These are phyloP conservation scores for Podaxis mareebaensis DNA, from an alignment of 768 basidiomycete species.

Conservation along the genomic window DNA sequence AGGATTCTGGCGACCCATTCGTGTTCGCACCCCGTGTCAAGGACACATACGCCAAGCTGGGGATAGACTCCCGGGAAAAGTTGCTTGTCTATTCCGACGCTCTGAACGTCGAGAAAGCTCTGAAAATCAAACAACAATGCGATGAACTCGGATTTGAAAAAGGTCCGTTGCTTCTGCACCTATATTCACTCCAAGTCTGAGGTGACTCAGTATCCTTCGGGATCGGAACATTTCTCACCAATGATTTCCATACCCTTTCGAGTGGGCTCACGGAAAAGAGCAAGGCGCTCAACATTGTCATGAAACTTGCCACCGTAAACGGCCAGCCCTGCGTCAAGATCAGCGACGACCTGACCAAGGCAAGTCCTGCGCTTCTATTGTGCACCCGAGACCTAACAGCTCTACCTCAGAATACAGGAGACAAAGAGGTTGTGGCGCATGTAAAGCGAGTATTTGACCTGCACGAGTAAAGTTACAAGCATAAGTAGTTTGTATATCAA, in stretches of 20 bases:
- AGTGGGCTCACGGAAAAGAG: slow-evolving; percentile 54
- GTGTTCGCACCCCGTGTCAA: slow-evolving; percentile 76
- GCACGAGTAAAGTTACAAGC: not conserved
- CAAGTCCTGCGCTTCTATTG: slow-evolving; percentile 20
- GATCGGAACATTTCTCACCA: slow-evolving; percentile 90
- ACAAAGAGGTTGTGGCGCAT: slow-evolving; percentile 51
- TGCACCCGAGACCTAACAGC: not conserved
- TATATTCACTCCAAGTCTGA: slow-evolving; percentile 11
- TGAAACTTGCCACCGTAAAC: slow-evolving; percentile 81
- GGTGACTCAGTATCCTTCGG: slow-evolving; percentile 74
- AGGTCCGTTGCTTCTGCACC: slow-evolving; percentile 37
- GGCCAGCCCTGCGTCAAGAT: slow-evolving; percentile 85
- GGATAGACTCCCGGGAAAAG: slow-evolving; percentile 66
- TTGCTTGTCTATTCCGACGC: slow-evolving; percentile 84
- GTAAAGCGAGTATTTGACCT: not conserved
- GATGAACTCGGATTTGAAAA: slow-evolving; percentile 68
- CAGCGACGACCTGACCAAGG: slow-evolving; percentile 89
- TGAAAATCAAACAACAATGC: slow-evolving; percentile 70
- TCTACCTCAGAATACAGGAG: slow-evolving; percentile 63
- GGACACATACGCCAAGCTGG: slow-evolving; percentile 67
- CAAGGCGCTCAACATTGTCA: slow-evolving; percentile 91
- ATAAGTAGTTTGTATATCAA: not conserved
- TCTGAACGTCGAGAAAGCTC: slow-evolving; percentile 68
- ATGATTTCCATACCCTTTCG: slow-evolving; percentile 69
- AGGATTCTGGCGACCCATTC: slow-evolving; percentile 93